Conservation (phyloP, 148 eudicot genomes). For the Chenopodium formosanum region DNA sequence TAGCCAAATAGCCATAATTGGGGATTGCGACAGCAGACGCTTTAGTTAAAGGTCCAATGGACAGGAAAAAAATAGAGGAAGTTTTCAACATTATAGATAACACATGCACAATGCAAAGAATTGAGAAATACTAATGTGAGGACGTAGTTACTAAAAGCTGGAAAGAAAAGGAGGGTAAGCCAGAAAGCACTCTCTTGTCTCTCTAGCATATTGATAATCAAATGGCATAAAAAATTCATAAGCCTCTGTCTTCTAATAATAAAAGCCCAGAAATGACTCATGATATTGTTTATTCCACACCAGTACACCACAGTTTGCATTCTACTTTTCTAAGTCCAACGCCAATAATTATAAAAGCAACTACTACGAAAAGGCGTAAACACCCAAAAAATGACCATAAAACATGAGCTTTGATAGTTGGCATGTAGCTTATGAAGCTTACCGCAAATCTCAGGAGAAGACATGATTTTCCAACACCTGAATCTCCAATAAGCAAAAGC, state of each 20-base stretch:
- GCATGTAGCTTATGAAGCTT: slow-evolving; percentile 1
- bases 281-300: neutral
- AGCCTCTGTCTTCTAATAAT: neutral
- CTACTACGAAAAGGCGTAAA: neutral
- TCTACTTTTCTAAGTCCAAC: neutral
- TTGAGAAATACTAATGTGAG: neutral
- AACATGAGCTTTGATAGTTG: too few relatives aligned
- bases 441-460: slow-evolving; percentile 41
- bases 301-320: neutral
- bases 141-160: neutral
- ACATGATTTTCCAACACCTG: slow-evolving; percentile 43
- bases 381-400: neutral
- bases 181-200: neutral
- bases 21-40: too few relatives aligned
- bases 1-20: neutral
- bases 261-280: neutral
- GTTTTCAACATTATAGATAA: neutral
- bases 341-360: neutral
- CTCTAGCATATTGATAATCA: neutral
- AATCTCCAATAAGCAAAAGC: slow-evolving; percentile 44
- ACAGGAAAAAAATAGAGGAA: neutral
- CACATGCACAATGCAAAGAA: neutral
- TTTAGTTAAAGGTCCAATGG: too few relatives aligned
- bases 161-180: neutral
- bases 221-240: neutral